These are phyloP conservation scores for Penicillium herquei DNA, from an alignment of 495 filamentous ascomycete species.

Conservation along the genomic window DNA sequence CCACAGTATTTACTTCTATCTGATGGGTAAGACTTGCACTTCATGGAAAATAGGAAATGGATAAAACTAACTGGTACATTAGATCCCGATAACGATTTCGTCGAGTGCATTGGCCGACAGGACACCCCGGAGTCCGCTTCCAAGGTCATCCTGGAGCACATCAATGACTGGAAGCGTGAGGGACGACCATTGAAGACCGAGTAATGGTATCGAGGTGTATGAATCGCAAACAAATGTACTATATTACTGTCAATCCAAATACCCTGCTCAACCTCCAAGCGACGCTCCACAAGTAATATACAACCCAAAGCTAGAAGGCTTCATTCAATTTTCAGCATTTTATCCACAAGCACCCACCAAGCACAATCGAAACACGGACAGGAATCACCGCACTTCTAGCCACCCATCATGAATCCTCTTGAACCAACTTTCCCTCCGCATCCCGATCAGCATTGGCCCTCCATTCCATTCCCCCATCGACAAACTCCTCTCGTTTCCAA, in stretches of 20 bases:
- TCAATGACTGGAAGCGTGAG: constrained; percentile 81
- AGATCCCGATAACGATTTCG: constrained; percentile 97
- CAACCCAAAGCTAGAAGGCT: background rate
- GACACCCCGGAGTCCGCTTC: constrained; percentile 86
- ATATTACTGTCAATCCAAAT: constrained; percentile 26
- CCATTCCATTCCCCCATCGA: constrained; percentile 77
- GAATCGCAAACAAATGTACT: constrained; percentile 25
- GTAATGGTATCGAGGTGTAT: constrained; percentile 20
- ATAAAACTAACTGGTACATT: constrained; percentile 8
- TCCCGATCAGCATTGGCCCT: constrained; percentile 83
- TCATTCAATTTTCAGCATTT: too few species aligned
- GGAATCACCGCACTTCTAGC: background rate
- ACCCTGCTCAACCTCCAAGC: constrained; percentile 26
- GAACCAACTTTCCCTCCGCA: constrained; percentile 39
- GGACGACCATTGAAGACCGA: constrained; percentile 43
- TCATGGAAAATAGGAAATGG: background rate
- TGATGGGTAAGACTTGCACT: constrained; percentile 69
- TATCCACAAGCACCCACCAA: too few species aligned
- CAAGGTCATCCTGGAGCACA: constrained; percentile 79
- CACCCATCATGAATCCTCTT: background rate
- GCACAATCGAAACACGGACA: too few species aligned
- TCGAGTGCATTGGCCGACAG: constrained; percentile 93
- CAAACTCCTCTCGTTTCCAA: constrained; percentile 95
- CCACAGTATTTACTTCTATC: constrained; percentile 98
- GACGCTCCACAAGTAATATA: background rate